Conservation (phyloP, 2,329 filamentous ascomycete genomes). For the Phoma sp. region DNA sequence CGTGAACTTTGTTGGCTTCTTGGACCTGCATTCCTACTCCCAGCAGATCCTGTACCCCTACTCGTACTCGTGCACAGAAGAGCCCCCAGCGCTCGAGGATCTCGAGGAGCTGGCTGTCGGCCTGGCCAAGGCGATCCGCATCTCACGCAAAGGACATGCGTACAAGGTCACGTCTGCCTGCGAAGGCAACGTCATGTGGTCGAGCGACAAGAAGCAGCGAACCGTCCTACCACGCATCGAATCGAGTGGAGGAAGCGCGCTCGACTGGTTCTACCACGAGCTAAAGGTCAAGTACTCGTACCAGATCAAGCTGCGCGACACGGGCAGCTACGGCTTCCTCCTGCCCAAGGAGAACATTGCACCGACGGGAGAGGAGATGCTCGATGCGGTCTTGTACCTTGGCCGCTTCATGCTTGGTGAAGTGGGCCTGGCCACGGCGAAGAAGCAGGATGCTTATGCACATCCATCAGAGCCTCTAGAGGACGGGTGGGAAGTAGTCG, state of each 20-base stretch:
- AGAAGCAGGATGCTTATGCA: not conserved
- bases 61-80: conserved; percentile 77
- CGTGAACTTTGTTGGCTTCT: conserved; percentile 78
- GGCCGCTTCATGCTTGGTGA: conserved; percentile 74
- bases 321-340: conserved; percentile 91
- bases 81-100: conserved; percentile 88
- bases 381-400: conserved; percentile 82
- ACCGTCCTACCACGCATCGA: conserved; percentile 65
- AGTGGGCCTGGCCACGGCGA: conserved; percentile 37
- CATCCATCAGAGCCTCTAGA: not conserved
- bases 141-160: conserved; percentile 74
- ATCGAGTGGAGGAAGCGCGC: conserved; percentile 79
- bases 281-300: conserved; percentile 83
- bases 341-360: conserved; percentile 86
- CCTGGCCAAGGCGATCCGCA: conserved; percentile 84
- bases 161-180: conserved; percentile 80
- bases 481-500: not conserved
- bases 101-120: conserved; percentile 88
- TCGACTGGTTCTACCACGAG: conserved; percentile 96
- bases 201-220: conserved; percentile 36
- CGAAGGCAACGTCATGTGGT: conserved; percentile 70
- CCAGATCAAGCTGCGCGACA: conserved; percentile 92
- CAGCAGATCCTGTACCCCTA: conserved; percentile 95
- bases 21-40: conserved; percentile 94
- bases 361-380: conserved; percentile 86